Base-by-base conservation (phyloP, 306 rosid genomes). In the Rosa chinensis region DNA sequence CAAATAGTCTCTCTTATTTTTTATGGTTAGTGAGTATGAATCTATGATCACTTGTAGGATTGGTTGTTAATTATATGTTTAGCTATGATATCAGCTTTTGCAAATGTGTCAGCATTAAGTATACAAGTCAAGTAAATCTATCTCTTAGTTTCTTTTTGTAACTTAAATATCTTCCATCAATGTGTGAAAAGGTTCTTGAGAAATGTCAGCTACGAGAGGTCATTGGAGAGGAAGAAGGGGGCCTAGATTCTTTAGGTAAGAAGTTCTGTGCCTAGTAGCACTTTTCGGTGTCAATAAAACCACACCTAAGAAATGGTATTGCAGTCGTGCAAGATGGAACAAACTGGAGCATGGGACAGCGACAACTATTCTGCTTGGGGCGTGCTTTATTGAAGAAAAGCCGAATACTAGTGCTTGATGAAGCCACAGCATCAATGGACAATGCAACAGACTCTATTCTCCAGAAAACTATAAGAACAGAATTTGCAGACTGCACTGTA, bases 291-390 rank as follows among this genome's bases (percentile, higher is more conserved):
- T 32, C 40, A 23, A 7, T 14, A 4, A 23, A 72, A 49, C 45
- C 37, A 14, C 9, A 53, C 37, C 40, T 58, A 5, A 74, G 21
- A 74, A 42, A 10, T 11, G 48, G 70, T 13, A 59, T 17, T 43
- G 43, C 75, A 83, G 86, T 79, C 16, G 73, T 70, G 3, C 71
- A 83, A 66, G 83, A 83, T 40, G 86, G 86, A 64, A 75, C 78
- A 71, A 83, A 83, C 53, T 83, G 86, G 86, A 83, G 86, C 83
- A 79, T 83, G 84, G 84, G 86, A 47, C 75, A 83, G 70, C 23
- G 86, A 17, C 86, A 83, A 64, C 66, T 83, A 6, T 83, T 83
- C 37, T 83, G 86, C 42, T 43, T 83, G 42, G 86, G 84, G 40
- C 78, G 86, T 0, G 83, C 86, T 10, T 18, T 83, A 55, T 56